Evolutionary conservation across 495 filamentous ascomycete genomes (phyloP), one percentile per base, ranked within the genome.

Genomic region (Trichocladium uniseriatum): DNA sequence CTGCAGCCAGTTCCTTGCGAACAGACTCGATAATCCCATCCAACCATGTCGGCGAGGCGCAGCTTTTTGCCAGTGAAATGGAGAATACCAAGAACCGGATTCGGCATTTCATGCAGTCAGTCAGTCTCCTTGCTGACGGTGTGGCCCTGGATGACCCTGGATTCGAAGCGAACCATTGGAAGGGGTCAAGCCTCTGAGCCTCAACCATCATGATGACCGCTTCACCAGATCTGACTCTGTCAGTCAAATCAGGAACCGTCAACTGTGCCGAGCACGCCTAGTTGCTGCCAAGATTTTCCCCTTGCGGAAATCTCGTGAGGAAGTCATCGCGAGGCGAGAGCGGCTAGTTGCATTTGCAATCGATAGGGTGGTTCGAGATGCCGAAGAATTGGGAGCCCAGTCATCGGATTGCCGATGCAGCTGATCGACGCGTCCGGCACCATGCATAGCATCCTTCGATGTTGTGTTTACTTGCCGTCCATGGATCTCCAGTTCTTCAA

Each of bases 1-100:
- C 53, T 59, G 57, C 49, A 59, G 57, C n/a, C 38, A 48, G 53
- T 54, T 59, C 50, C 35, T 39, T 34, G 39, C 43, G 53, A 54
- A 52, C 53, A 45, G 47, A 46, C 36, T 29, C 22, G n/a, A n/a
- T n/a, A n/a, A n/a, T n/a, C n/a, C n/a, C n/a, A n/a, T n/a, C n/a
- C n/a, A n/a, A n/a, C n/a, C n/a, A n/a, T n/a, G n/a, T n/a, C n/a
- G n/a, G n/a, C n/a, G n/a, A n/a, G n/a, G n/a, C n/a, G n/a, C n/a
- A n/a, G n/a, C n/a, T n/a, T n/a, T n/a, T n/a, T n/a, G n/a, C n/a
- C n/a, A n/a, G n/a, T n/a, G n/a, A n/a, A n/a, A n/a, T n/a, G n/a
- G n/a, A n/a, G n/a, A n/a, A n/a, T n/a, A n/a, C n/a, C n/a, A n/a
- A n/a, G n/a, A n/a, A n/a, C n/a, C n/a, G n/a, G n/a, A n/a, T n/a